These are phyloP conservation scores for Eucalyptus sideroxylon DNA, from an alignment of 345 rosid genomes.

Conservation along the genomic window DNA sequence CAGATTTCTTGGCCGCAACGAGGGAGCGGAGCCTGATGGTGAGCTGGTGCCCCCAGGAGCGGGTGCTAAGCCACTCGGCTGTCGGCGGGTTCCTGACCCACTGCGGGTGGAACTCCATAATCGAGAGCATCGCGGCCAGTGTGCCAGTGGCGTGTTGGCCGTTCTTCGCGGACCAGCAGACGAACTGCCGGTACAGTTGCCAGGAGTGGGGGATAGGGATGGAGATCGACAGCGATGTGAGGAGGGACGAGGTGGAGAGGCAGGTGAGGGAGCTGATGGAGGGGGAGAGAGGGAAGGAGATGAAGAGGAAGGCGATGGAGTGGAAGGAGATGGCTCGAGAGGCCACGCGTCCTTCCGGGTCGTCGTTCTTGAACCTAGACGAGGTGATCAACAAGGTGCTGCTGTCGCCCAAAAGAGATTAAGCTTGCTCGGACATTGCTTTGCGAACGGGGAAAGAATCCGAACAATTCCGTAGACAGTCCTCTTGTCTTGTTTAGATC, in stretches of 20 bases:
- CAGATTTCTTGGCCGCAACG: slow-evolving; percentile 18
- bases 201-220: background rate
- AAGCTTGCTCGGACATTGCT: background rate
- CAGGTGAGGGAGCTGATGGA: background rate
- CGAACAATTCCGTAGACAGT: too few relatives aligned
- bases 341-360: background rate
- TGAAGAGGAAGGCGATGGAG: background rate
- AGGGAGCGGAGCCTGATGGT: slow-evolving; percentile 18
- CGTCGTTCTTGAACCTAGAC: background rate
- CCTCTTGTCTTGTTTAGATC: too few relatives aligned
- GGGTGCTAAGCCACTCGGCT: slow-evolving; percentile 33
- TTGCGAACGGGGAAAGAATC: background rate
- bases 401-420: too few relatives aligned
- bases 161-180: too few relatives aligned
- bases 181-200: background rate
- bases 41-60: slow-evolving; percentile 49
- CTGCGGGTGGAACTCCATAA: slow-evolving; percentile 49
- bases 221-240: background rate
- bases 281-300: background rate
- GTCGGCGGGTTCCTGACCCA: slow-evolving; percentile 48
- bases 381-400: background rate
- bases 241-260: background rate
- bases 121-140: slow-evolving; percentile 12
- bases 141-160: too few relatives aligned
- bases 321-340: background rate